Conservation (phyloP, 225 moss, liverwort and hornwort genomes). For the Climacium dendroides region DNA sequence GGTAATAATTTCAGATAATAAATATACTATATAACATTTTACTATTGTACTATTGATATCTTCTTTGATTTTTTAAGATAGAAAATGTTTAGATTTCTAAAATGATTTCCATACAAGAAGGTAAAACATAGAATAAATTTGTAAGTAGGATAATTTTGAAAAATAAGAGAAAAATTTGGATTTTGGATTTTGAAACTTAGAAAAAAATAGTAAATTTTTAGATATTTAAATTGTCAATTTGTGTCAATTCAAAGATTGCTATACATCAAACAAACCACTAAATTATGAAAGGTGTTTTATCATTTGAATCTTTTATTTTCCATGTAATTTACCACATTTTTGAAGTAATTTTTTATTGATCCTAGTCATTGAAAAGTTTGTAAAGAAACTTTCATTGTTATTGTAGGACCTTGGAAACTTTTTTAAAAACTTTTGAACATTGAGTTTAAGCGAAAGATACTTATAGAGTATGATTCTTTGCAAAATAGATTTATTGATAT, state of each 20-base stretch:
- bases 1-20: not conserved
- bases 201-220: too few species aligned
- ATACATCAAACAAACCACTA: not conserved
- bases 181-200: not conserved
- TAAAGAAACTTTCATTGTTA: not conserved
- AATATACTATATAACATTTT: not conserved
- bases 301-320: not conserved
- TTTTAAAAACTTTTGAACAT: too few species aligned
- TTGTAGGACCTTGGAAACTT: not conserved
- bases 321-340: not conserved
- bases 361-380: not conserved
- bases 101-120: not conserved
- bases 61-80: not conserved
- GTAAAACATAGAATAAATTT: not conserved
- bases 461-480: too few species aligned
- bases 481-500: too few species aligned
- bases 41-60: not conserved
- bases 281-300: not conserved
- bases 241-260: accelerated
- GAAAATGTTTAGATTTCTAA: not conserved
- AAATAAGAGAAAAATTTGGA: not conserved
- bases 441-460: too few species aligned
- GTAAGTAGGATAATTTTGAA: not conserved
- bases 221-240: not conserved
- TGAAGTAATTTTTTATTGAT: accelerated